These are phyloP conservation scores for Eudorina sp. DNA, from an alignment of 139 green algal genomes.

Conservation along the genomic window DNA sequence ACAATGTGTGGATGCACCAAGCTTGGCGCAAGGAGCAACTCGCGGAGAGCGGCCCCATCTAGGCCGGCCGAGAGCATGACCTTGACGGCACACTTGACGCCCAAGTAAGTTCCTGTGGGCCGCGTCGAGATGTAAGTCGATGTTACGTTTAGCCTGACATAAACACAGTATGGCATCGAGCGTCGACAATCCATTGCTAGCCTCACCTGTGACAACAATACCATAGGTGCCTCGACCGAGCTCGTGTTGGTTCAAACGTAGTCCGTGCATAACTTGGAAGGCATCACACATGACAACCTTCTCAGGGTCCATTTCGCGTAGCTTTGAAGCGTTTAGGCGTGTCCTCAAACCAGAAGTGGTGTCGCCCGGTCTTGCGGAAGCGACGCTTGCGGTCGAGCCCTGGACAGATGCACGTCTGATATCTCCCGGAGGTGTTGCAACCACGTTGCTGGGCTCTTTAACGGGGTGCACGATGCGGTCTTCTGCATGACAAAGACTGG, in stretches of 20 bases:
- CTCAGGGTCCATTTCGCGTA: conserved; percentile 7
- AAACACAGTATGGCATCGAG: too few species aligned
- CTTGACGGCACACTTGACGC: background rate
- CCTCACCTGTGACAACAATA: conserved; percentile 18
- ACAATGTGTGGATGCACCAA: conserved; percentile 40
- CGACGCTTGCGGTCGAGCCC: background rate
- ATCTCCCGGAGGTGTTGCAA: too few species aligned
- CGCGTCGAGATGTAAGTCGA: background rate
- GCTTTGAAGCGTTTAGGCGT: background rate
- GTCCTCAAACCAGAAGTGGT: background rate
- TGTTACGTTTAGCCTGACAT: background rate
- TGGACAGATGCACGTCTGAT: too few species aligned
- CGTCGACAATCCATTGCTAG: too few species aligned
- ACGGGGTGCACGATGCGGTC: background rate
- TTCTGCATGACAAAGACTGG: background rate
- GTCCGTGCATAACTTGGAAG: background rate
- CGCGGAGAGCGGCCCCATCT: background rate
- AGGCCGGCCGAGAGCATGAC: background rate
- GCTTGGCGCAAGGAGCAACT: conserved; percentile 23
- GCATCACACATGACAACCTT: background rate
- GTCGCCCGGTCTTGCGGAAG: background rate
- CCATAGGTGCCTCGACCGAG: conserved; percentile 30
- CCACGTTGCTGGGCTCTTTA: background rate
- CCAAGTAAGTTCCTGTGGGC: background rate
- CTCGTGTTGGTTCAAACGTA: background rate